These are phyloP conservation scores for Teratosphaeria destructans DNA, from an alignment of 2,329 filamentous ascomycete species.

Conservation along the genomic window DNA sequence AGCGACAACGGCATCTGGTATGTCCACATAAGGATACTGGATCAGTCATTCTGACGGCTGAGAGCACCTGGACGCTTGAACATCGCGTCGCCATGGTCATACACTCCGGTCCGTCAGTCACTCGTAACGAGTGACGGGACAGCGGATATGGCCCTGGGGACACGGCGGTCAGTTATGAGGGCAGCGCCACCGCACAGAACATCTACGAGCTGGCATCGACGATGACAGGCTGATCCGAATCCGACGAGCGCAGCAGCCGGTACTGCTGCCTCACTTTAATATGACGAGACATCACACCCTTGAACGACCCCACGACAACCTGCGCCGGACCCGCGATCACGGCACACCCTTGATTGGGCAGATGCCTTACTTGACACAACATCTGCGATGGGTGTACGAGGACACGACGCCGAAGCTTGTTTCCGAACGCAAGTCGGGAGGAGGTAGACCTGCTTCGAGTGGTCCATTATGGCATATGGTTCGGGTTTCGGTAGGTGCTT, in stretches of 20 bases:
- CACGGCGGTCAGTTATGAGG: neutral
- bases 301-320: neutral
- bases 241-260: constrained; percentile 3
- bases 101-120: constrained; percentile 12
- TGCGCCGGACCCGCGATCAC: neutral
- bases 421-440: constrained; percentile 25
- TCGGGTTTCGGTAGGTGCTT: constrained; percentile 1
- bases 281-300: constrained; percentile 2
- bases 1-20: constrained; percentile 5
- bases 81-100: constrained; percentile 1
- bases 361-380: neutral
- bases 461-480: constrained; percentile 4
- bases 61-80: constrained; percentile 2
- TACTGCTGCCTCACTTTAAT: constrained; percentile 6
- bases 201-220: neutral
- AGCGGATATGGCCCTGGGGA: constrained; percentile 10
- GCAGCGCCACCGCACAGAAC: neutral
- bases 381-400: neutral
- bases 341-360: neutral
- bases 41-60: neutral
- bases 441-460: constrained; percentile 26
- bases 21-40: constrained; percentile 1
- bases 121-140: constrained; percentile 4
- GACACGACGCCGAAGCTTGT: constrained; percentile 14
- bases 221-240: neutral